Conservation (phyloP, 2,329 filamentous ascomycete genomes). For the Fusarium tjaetaba region DNA sequence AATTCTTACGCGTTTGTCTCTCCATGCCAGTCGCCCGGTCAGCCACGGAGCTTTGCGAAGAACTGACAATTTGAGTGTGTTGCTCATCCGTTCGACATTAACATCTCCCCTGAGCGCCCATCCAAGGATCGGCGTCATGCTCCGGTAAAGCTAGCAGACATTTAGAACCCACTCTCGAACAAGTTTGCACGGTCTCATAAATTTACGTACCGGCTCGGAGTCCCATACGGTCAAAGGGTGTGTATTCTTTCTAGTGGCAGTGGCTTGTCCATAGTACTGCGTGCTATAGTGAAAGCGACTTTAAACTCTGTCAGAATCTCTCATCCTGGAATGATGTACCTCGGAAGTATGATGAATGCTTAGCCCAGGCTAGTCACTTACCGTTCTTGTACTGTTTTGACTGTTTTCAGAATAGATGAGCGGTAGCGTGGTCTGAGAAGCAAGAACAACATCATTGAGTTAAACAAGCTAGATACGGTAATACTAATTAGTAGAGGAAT, state of each 20-base stretch:
- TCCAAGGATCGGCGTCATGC: not conserved
- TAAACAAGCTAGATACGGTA: too few species aligned
- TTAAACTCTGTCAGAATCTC: not conserved
- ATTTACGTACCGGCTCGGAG: not conserved
- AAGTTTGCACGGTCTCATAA: rapidly evolving
- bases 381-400: not conserved
- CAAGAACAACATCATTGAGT: not conserved
- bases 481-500: too few species aligned
- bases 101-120: not conserved
- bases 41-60: not conserved
- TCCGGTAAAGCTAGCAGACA: not conserved
- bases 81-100: not conserved
- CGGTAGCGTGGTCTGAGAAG: not conserved
- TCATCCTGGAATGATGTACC: rapidly evolving
- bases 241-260: too few species aligned
- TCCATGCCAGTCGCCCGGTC: not conserved
- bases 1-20: not conserved
- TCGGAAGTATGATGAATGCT: not conserved
- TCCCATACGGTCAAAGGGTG: not conserved
- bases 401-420: rapidly evolving
- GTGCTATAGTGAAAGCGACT: not conserved
- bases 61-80: not conserved
- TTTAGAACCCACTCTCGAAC: not conserved
- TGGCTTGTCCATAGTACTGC: not conserved
- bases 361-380: not conserved